These are phyloP conservation scores for Lanmaoa pseudosensibilis DNA, from an alignment of 768 basidiomycete species.

Conservation along the genomic window DNA sequence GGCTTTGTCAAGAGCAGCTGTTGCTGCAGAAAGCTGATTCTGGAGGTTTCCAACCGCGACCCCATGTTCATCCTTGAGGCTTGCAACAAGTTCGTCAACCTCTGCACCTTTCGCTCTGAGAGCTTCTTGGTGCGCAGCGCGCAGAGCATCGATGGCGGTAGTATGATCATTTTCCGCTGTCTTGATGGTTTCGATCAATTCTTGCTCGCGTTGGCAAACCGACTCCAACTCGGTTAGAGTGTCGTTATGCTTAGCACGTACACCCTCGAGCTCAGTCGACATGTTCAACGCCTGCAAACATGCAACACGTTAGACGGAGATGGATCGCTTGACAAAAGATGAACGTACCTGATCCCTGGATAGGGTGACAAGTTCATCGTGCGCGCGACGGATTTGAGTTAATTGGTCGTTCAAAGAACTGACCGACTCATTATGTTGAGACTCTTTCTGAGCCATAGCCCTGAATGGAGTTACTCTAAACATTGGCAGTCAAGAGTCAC, in stretches of 20 bases:
- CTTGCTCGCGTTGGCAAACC: conserved; percentile 55
- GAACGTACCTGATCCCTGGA: conserved; percentile 77
- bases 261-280: conserved; percentile 79
- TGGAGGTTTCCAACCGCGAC: conserved; percentile 38
- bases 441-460: conserved; percentile 98
- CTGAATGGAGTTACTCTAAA: conserved; percentile 39
- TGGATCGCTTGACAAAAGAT: neutral
- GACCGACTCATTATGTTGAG: conserved; percentile 79
- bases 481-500: conserved; percentile 3
- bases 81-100: conserved; percentile 41
- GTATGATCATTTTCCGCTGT: conserved; percentile 51
- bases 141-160: conserved; percentile 47
- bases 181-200: conserved; percentile 51
- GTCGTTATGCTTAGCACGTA: conserved; percentile 61
- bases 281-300: conserved; percentile 71
- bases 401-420: conserved; percentile 71
- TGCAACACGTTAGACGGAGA: neutral
- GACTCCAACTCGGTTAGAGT: conserved; percentile 53
- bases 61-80: conserved; percentile 53
- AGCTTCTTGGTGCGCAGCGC: conserved; percentile 44
- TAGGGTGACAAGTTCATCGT: conserved; percentile 77
- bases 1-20: conserved; percentile 44
- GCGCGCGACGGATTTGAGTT: conserved; percentile 66
- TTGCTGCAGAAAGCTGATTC: conserved; percentile 45
- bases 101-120: conserved; percentile 44